A percentile compares a stretch with the other conserved stretches of the same genome.
Conservation (phyloP, 23 red algal species). For the Gracilaria gracilis region DNA sequence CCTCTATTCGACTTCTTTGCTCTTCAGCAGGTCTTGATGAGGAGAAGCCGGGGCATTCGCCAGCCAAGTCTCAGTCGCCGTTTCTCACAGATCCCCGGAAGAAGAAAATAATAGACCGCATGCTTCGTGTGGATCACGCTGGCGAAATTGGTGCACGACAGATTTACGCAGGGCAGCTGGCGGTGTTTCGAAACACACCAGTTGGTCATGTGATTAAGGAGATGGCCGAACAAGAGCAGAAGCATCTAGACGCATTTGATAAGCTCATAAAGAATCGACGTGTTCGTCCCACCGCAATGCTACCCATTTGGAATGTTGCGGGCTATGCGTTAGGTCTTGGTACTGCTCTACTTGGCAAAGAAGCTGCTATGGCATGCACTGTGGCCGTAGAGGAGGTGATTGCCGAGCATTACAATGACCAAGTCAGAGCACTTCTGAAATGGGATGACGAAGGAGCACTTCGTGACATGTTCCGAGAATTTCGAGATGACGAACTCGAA, state of each 20-base stretch:
- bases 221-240: slow-evolving; percentile 96
- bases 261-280: slow-evolving; percentile 76
- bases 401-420: slow-evolving; percentile 95
- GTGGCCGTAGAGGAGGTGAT: slow-evolving; percentile 99
- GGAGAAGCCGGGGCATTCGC: neutral
- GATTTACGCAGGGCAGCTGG: slow-evolving; percentile 97
- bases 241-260: slow-evolving; percentile 87
- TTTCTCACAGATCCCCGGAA: slow-evolving; percentile 53
- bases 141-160: slow-evolving; percentile 96
- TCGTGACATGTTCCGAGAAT: slow-evolving; percentile 78
- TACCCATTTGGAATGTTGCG: slow-evolving; percentile 94
- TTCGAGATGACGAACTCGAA: slow-evolving; percentile 98
- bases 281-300: slow-evolving; percentile 90
- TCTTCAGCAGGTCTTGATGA: neutral
- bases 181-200: slow-evolving; percentile 81
- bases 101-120: slow-evolving; percentile 82
- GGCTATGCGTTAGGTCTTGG: slow-evolving; percentile 90
- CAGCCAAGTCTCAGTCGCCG: neutral
- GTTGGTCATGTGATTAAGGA: slow-evolving; percentile 86
- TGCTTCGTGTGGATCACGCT: slow-evolving; percentile 96
- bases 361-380: slow-evolving; percentile 99
- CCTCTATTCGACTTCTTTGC: neutral
- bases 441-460: slow-evolving; percentile 79
- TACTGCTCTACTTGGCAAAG: slow-evolving; percentile 89
- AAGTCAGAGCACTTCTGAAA: slow-evolving; percentile 83